Conservation (phyloP, 257 asterid genomes). For the Solanum megistacrolobum region DNA sequence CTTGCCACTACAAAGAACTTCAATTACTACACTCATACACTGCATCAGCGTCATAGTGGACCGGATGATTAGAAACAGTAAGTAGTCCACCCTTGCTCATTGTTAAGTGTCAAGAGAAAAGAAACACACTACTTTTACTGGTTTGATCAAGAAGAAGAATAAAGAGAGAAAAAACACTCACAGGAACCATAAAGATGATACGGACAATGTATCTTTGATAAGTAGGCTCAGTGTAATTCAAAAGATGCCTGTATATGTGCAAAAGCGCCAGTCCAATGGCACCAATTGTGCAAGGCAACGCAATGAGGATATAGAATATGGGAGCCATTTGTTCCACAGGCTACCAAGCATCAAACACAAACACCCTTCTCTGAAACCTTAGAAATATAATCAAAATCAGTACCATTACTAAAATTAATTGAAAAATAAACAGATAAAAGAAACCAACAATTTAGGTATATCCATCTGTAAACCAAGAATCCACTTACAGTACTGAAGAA, state of each 20-base stretch:
- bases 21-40: neutral
- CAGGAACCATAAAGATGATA: slow-evolving; percentile 97
- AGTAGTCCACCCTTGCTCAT: neutral
- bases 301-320: slow-evolving; percentile 58
- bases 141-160: neutral
- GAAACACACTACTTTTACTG: neutral
- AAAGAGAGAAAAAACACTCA: slow-evolving; percentile 28
- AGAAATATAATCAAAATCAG: neutral
- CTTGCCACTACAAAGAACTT: neutral
- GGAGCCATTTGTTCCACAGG: slow-evolving; percentile 53
- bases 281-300: slow-evolving; percentile 83
- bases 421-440: neutral
- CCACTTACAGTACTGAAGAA: neutral
- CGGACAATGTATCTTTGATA: slow-evolving; percentile 96
- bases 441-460: neutral
- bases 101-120: neutral
- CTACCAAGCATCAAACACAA: neutral
- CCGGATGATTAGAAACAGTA: neutral
- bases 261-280: slow-evolving; percentile 63
- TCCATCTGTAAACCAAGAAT: neutral
- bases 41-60: neutral
- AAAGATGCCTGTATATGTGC: slow-evolving; percentile 80
- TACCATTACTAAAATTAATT: neutral
- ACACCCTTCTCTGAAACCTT: neutral
- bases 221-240: slow-evolving; percentile 93